Base-by-base conservation (phyloP, 169 alveolate genomes). In the Plasmodium sp. region DNA sequence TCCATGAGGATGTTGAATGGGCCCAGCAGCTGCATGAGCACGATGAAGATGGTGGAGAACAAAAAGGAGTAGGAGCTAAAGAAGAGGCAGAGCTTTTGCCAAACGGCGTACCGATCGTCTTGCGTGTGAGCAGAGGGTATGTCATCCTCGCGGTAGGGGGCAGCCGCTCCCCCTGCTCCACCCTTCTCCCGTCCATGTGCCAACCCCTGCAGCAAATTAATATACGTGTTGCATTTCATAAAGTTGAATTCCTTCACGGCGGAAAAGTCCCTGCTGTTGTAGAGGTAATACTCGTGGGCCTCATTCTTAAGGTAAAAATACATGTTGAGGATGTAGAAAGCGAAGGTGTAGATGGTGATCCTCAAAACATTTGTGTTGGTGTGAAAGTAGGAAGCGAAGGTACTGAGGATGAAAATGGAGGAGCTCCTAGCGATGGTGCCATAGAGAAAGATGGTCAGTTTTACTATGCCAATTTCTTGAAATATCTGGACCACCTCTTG, bases 1-100 rank as follows among this genome's bases (percentile, higher is more conserved):
- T 88, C 94, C 39, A 27, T 79, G 7, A 88, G 33, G 16, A 88
- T 88, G 72, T 77, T 88, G 54, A 88, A 79, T 5, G 94, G 94
- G 0, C 94, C 94, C 51, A 88, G 80, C 77, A 88, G 67, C 54
- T 88, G 94, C 94, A 88, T 88, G 16, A 88, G 73, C 10, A 88
- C 94, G 22, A 79, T 88, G 80, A 88, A 88, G 39, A 88, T 45
- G 27, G 94, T 88, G 3, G 94, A 77, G 54, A 88, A 88, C 62
- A 88, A 86, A 88, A 88, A 88, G 27, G 94, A 79, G 73, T 88
- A 88, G 6, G 94, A 34, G 16, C 94, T 88, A 22, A 88, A 88
- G 43, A 88, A 88, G n/a, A 88, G 72, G 43, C 94, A 88, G 73
- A 88, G 72, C 81, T 88, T 88, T 51, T 88, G 94, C 94, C 94